Conservation (phyloP, 2,329 filamentous ascomycete species). For the Phoma sp. region DNA sequence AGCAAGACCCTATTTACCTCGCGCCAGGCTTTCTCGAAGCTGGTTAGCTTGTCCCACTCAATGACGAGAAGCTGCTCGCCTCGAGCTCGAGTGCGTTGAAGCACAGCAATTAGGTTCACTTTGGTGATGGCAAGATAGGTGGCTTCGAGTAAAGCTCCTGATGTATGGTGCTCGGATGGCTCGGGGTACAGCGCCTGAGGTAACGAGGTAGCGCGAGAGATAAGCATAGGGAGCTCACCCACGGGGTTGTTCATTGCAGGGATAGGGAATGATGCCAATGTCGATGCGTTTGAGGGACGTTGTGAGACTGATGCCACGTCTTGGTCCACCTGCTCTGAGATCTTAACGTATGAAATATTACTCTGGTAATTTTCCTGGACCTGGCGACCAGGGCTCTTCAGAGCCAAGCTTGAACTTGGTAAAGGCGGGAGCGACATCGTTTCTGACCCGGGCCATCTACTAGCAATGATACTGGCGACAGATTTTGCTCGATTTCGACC, state of each 20-base stretch:
- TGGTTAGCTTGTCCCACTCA: conserved; percentile 8
- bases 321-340: not conserved
- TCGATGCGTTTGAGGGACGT: conserved; percentile 1
- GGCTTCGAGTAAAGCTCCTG: not conserved
- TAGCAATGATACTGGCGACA: conserved; percentile 4
- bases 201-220: conserved; percentile 6
- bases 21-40: conserved; percentile 27
- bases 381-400: not conserved
- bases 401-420: not conserved
- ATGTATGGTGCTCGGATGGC: not conserved
- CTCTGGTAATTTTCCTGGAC: not conserved
- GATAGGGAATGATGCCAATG: conserved; percentile 16
- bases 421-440: conserved; percentile 2
- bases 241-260: conserved; percentile 16
- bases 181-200: not conserved
- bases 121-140: conserved; percentile 17
- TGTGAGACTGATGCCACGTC: not conserved
- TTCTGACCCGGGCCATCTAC: not conserved
- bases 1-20: conserved; percentile 24
- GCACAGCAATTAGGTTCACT: conserved; percentile 12
- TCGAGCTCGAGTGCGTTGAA: conserved; percentile 19
- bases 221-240: conserved; percentile 14
- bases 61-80: conserved; percentile 16
- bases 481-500: conserved; percentile 2
- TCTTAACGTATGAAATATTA: not conserved